These are phyloP conservation scores for Punica granatum DNA, from an alignment of 345 rosid genomes.

Conservation along the genomic window DNA sequence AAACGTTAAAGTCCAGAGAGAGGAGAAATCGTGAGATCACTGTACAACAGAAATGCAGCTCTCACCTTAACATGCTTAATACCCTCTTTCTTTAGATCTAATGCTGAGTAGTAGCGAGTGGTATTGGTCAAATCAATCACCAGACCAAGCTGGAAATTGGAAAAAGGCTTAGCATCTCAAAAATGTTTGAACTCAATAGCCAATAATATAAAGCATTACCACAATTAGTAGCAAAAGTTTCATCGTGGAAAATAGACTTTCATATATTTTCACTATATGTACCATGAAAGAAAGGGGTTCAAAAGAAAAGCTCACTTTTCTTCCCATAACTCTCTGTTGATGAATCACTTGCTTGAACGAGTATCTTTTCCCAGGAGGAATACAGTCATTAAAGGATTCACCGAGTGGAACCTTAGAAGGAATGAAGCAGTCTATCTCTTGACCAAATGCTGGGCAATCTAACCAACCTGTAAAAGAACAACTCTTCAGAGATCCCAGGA, in stretches of 20 bases:
- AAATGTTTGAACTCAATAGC: neutral
- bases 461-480: conserved; percentile 67
- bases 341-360: conserved; percentile 90
- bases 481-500: neutral
- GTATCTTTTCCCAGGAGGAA: conserved; percentile 94
- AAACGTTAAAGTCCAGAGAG: neutral
- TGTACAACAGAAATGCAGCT: neutral
- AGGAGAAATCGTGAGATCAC: neutral
- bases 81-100: conserved; percentile 75
- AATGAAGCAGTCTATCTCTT: conserved; percentile 57
- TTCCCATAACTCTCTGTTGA: conserved; percentile 64
- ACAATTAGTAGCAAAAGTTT: neutral
- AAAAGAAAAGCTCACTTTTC: conserved; percentile 45
- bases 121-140: conserved; percentile 99
- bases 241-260: neutral
- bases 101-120: conserved; percentile 63
- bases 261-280: neutral
- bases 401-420: conserved; percentile 97
- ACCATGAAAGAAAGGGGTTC: neutral
- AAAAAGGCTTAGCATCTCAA: neutral
- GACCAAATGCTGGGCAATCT: conserved; percentile 78
- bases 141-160: conserved; percentile 69
- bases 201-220: neutral
- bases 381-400: conserved; percentile 60
- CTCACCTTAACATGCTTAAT: conserved; percentile 91